Evolutionary conservation across 768 basidiomycete genomes (phyloP).

Genomic region (Plicaturopsis crispa): DNA sequence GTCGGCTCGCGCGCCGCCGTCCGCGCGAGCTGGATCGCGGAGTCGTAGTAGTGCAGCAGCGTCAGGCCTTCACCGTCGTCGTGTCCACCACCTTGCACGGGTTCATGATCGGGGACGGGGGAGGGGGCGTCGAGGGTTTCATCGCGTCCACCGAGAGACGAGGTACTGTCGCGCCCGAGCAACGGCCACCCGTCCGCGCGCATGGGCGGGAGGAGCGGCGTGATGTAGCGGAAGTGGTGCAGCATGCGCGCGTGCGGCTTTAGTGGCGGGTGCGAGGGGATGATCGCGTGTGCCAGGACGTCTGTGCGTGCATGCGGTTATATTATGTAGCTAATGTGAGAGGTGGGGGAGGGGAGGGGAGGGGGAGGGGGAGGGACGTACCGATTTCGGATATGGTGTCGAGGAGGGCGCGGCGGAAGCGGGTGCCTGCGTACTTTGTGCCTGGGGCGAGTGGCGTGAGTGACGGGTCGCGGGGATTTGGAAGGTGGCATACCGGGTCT

Average conservation of each 20-base stretch:
- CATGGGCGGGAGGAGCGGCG: constrained; percentile 48
- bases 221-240: constrained; percentile 73
- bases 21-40: constrained; percentile 65
- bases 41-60: constrained; percentile 69
- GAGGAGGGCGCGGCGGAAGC: constrained; percentile 62
- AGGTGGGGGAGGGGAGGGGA: constrained; percentile 4
- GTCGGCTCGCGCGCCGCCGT: constrained; percentile 52
- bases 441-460: constrained; percentile 25
- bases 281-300: constrained; percentile 58
- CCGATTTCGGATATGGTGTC: constrained; percentile 67
- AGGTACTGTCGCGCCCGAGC: no score
- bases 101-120: no score
- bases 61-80: constrained; percentile 60
- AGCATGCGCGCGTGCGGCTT: constrained; percentile 73
- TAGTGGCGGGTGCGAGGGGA: constrained; percentile 62
- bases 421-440: constrained; percentile 49
- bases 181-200: no score
- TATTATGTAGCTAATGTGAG: constrained; percentile 2
- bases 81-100: no score
- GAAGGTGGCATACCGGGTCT: constrained; percentile 41
- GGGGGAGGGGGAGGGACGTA: constrained; percentile 22
- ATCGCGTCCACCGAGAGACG: no score
- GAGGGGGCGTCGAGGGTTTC: no score
- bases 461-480: constrained; percentile 1
- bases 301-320: constrained; percentile 31